A percentile compares a stretch with the other conserved stretches of the same genome.
These are phyloP conservation scores for Coemansia brasiliensis DNA, from an alignment of 192 early-diverging fungal genomes.

Conservation along the genomic window DNA sequence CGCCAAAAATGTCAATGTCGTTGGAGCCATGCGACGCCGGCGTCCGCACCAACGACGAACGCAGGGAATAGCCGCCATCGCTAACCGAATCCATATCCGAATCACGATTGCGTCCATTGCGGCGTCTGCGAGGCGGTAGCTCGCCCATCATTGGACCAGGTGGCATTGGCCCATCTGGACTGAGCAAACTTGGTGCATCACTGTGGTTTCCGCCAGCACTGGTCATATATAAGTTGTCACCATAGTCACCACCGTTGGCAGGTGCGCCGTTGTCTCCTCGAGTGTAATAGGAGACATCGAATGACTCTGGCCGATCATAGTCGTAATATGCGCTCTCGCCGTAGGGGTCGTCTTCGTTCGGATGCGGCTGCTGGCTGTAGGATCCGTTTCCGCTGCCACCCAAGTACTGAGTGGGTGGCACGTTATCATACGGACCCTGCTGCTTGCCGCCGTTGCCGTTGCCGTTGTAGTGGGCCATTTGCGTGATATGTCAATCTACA, in stretches of 20 bases:
- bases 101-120: slow-evolving; percentile 50
- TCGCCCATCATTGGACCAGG: slow-evolving; percentile 52
- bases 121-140: slow-evolving; percentile 50
- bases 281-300: slow-evolving; percentile 60
- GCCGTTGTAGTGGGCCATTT: slow-evolving; percentile 43
- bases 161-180: slow-evolving; percentile 53
- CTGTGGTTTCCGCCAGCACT: slow-evolving; percentile 19
- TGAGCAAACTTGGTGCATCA: slow-evolving; percentile 46
- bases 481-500: slow-evolving; percentile 8
- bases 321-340: slow-evolving; percentile 47
- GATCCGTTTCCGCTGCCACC: slow-evolving; percentile 32
- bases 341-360: slow-evolving; percentile 50
- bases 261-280: slow-evolving; percentile 21
- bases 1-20: slow-evolving; percentile 58
- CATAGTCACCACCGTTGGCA: slow-evolving; percentile 20
- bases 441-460: slow-evolving; percentile 26
- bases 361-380: slow-evolving; percentile 15
- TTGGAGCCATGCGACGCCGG: slow-evolving; percentile 53
- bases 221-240: slow-evolving; percentile 47
- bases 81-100: slow-evolving; percentile 57
- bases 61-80: slow-evolving; percentile 57
- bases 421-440: slow-evolving; percentile 44
- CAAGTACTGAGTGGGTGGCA: slow-evolving; percentile 55
- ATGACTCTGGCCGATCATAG: slow-evolving; percentile 56
- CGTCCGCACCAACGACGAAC: slow-evolving; percentile 60